Conservation (phyloP, 1,284 basidiomycete species). For the Ganoderma boninense region DNA sequence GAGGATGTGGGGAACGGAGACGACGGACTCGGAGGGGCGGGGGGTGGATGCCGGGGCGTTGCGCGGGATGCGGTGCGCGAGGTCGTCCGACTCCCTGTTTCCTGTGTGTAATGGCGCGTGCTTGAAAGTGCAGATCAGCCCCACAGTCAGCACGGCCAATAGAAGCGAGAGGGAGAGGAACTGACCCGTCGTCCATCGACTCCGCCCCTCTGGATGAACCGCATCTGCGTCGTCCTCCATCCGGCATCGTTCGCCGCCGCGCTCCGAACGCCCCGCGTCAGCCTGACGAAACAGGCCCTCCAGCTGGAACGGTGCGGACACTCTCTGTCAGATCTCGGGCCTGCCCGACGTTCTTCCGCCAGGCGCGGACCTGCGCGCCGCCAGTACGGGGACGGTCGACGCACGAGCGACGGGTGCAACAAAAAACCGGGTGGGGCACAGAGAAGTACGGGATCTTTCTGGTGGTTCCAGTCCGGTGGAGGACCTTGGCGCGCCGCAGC, state of each 20-base stretch:
- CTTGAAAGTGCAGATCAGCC: not conserved
- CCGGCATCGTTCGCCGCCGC: constrained; percentile 25
- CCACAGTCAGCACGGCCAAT: not conserved
- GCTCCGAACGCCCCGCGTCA: constrained; percentile 76
- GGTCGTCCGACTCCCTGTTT: constrained; percentile 53
- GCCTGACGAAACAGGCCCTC: constrained; percentile 79
- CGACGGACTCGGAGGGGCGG: constrained; percentile 31
- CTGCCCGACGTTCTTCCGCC: constrained; percentile 78
- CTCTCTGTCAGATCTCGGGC: constrained; percentile 73
- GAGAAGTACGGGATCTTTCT: constrained; percentile 94
- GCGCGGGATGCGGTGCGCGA: constrained; percentile 45
- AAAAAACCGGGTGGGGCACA: constrained; percentile 71
- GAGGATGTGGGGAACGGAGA: constrained; percentile 14
- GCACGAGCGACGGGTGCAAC: constrained; percentile 82
- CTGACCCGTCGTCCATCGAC: constrained; percentile 59
- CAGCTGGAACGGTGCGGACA: constrained; percentile 78
- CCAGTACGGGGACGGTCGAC: constrained; percentile 47
- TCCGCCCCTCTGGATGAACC: constrained; percentile 40
- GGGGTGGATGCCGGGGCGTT: constrained; percentile 49
- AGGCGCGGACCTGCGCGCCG: constrained; percentile 56
- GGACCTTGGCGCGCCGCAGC: constrained; percentile 85
- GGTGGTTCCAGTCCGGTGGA: constrained; percentile 97
- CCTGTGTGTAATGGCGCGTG: constrained; percentile 21
- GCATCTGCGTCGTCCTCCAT: constrained; percentile 41
- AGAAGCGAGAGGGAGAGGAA: too few relatives aligned